These are phyloP conservation scores for Acarospora socialis DNA, from an alignment of 2,329 filamentous ascomycete genomes.

Conservation along the genomic window DNA sequence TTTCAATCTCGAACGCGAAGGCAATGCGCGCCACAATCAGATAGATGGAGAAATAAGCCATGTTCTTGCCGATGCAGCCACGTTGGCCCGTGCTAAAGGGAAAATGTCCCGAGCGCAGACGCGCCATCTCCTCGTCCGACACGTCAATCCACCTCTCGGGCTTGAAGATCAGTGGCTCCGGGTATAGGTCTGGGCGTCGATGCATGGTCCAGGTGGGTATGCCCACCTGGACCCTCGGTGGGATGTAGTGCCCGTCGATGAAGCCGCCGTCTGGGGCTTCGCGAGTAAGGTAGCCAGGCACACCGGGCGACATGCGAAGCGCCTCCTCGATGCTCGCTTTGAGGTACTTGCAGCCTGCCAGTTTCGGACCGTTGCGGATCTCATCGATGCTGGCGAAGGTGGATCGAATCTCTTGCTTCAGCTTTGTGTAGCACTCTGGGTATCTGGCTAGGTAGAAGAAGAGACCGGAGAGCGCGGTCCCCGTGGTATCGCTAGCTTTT, in stretches of 20 bases:
- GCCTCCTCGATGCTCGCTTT: slow-evolving; percentile 34
- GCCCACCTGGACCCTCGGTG: too few species aligned
- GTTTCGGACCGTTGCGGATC: slow-evolving; percentile 18
- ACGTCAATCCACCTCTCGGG: slow-evolving; percentile 30
- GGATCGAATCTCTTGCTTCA: slow-evolving; percentile 4
- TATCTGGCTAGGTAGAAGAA: slow-evolving; percentile 8
- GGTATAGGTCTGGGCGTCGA: too few species aligned
- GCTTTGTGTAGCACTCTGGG: not conserved
- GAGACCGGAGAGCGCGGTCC: not conserved
- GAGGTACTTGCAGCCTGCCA: slow-evolving; percentile 28
- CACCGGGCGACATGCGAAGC: slow-evolving; percentile 32
- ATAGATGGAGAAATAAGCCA: not conserved
- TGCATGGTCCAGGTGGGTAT: too few species aligned
- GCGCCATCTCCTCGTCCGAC: slow-evolving; percentile 19
- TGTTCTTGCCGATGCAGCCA: not conserved
- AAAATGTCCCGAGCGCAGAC: slow-evolving; percentile 20
- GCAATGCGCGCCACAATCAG: not conserved
- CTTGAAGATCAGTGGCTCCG: too few species aligned
- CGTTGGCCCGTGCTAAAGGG: slow-evolving; percentile 3
- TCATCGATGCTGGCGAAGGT: slow-evolving; percentile 21
- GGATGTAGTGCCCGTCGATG: too few species aligned
- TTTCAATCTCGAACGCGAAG: too few species aligned
- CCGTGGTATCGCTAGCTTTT: not conserved
- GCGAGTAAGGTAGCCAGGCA: too few species aligned
- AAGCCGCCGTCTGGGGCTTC: too few species aligned